phyloP scores from a whole-genome alignment of 2,329 filamentous ascomycete genomes.

The Colletotrichum spaethianum region DNA sequence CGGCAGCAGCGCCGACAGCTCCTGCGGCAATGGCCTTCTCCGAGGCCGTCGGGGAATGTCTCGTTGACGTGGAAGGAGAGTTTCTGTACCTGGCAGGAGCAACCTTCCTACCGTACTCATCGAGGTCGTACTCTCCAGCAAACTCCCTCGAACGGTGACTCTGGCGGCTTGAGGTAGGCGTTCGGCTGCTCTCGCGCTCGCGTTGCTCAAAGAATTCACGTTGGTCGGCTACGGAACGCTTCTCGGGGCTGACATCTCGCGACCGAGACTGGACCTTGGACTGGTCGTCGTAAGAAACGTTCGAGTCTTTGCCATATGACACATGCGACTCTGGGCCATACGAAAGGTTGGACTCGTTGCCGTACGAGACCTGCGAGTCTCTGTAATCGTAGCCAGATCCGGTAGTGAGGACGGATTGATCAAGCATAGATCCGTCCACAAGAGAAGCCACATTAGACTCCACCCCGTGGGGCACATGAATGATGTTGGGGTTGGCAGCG shows the following conservation, averaged over 20 bases:
- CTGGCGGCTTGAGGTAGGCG: slow-evolving; percentile 52
- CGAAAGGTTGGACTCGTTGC: slow-evolving; percentile 60
- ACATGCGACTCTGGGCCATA: slow-evolving; percentile 46
- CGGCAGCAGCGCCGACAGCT: slow-evolving; percentile 67
- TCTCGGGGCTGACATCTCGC: slow-evolving; percentile 57
- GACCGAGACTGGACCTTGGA: slow-evolving; percentile 48
- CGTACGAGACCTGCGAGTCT: slow-evolving; percentile 43
- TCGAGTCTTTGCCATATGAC: slow-evolving; percentile 54
- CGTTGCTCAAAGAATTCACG: slow-evolving; percentile 57
- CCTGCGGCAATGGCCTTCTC: slow-evolving; percentile 71
- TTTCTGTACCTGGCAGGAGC: slow-evolving; percentile 60
- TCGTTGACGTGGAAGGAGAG: slow-evolving; percentile 66
- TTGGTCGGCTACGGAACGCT: slow-evolving; percentile 58
- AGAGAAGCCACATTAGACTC: slow-evolving; percentile 94
- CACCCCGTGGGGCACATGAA: slow-evolving; percentile 79
- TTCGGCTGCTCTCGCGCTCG: slow-evolving; percentile 57
- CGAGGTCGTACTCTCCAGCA: slow-evolving; percentile 68
- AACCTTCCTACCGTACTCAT: slow-evolving; percentile 71
- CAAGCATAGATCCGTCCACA: slow-evolving; percentile 79
- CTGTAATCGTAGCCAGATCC: slow-evolving; percentile 56
- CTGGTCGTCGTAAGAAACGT: slow-evolving; percentile 51
- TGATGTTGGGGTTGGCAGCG: slow-evolving; percentile 81
- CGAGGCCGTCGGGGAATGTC: slow-evolving; percentile 68
- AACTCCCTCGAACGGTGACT: slow-evolving; percentile 61
- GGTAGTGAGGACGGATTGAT: slow-evolving; percentile 77